A percentile compares a stretch with the other conserved stretches of the same genome.
These are phyloP conservation scores for Fusarium praegraminearum DNA, from an alignment of 2,329 filamentous ascomycete genomes.

Conservation along the genomic window DNA sequence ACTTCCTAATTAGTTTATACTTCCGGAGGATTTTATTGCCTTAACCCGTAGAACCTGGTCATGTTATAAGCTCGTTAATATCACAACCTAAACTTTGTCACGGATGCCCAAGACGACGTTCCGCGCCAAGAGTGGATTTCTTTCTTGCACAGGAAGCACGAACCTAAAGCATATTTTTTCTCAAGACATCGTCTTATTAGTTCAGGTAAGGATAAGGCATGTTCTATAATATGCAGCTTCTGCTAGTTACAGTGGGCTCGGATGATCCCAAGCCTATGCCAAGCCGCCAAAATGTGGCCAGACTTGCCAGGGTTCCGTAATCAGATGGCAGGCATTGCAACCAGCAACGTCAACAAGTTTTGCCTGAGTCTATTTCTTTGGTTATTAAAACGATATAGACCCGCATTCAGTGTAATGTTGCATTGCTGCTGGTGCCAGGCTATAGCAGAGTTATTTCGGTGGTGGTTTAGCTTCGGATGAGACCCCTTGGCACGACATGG, in stretches of 20 bases:
- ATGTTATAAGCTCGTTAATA: not conserved
- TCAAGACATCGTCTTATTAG: not conserved
- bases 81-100: not conserved
- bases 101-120: not conserved
- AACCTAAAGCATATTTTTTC: not conserved
- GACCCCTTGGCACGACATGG: not conserved
- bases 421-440: conserved; percentile 1
- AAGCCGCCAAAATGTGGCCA: conserved; percentile 22
- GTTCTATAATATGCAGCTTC: not conserved
- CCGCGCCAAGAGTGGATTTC: conserved; percentile 1
- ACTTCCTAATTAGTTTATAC: not conserved
- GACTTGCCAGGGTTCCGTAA: conserved; percentile 9
- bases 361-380: not conserved
- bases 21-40: not conserved
- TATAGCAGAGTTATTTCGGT: not conserved
- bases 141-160: not conserved
- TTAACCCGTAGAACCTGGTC: not conserved
- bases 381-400: not conserved
- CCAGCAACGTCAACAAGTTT: conserved; percentile 1
- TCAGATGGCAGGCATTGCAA: not conserved
- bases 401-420: not conserved
- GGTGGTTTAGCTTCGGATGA: not conserved
- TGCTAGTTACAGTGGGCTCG: conserved; percentile 23
- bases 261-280: conserved; percentile 25
- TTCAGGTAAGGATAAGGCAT: conserved; percentile 5